Evolutionary conservation across 139 green algal genomes (phyloP), one percentile per base, ranked within the genome.

Genomic region (Desmodesmus armatus): DNA sequence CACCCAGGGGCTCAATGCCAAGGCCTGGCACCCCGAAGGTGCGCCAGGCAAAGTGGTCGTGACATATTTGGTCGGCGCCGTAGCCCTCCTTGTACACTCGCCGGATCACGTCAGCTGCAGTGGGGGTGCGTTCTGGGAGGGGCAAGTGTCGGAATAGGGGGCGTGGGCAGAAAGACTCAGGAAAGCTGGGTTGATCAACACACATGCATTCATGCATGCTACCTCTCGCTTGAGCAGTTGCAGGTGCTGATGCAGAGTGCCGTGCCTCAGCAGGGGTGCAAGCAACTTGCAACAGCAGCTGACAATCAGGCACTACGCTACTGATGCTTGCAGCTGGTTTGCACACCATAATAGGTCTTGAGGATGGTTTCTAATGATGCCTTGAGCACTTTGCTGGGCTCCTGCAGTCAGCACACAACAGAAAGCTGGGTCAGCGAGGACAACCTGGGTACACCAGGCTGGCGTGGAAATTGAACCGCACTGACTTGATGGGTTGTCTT

Each of bases 21-120:
- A 90, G 66, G 35, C 87, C 87, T 31, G 87, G 81, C 7, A 90
- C 87, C 78, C 87, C 87, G 51, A 90, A 88, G 0, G 87, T 90
- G 19, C 87, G 31, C 83, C 88, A 90, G 31, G 87, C 87, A 53
- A 90, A 84, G 79, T 90, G 87, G 83, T 90, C 87, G 63, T 90
- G 87, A 9, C 62, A 75, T 60, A 90, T n/a, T 39, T 80, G 65
- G 31, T 73, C 71, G 3, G 29, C 55, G 2, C 82, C 82, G 29
- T 82, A 87, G 41, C 82, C 71, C 27, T 79, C 25, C 2, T 40
- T 65, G 69, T 80, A 86, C 67, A 86, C 27, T 29, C 35, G n/a
- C 7, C 80, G 49, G 17, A 86, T 40, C 1, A 86, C 80, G 7
- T 37, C 25, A 29, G 15, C n/a, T 44, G 80, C 80, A n/a, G 44